Percentiles rank a stretch among this genome's conserved stretches.
phyloP scores from a whole-genome alignment of 1,139 yeast species.

The Yamadazyma sp. region DNA sequence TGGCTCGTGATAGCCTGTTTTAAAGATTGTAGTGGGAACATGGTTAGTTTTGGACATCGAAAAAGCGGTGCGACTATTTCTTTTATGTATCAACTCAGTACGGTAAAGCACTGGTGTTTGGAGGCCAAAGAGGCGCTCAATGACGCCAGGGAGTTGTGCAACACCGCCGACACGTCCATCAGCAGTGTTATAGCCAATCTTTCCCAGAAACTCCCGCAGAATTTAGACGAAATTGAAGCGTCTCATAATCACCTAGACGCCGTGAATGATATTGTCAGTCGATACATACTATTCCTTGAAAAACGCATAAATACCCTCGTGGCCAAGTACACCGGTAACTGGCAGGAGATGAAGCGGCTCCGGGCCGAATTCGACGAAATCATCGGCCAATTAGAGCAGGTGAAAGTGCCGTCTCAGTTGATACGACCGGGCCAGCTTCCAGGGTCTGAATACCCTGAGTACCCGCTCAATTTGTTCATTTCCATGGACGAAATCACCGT shows the following conservation, averaged over 20 bases:
- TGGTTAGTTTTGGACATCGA: not conserved
- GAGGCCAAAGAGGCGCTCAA: constrained; percentile 21
- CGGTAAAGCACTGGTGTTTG: constrained; percentile 5
- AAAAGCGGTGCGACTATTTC: too few species aligned
- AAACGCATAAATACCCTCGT: constrained; percentile 15
- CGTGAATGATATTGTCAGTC: constrained; percentile 16
- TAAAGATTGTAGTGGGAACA: constrained; percentile 9
- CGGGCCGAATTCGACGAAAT: constrained; percentile 27
- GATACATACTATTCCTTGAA: constrained; percentile 11
- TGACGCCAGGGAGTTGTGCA: constrained; percentile 31
- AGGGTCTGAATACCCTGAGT: not conserved
- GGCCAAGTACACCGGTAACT: constrained; percentile 14
- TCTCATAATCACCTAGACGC: constrained; percentile 19
- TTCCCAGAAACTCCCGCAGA: constrained; percentile 21
- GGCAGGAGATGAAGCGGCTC: constrained; percentile 20
- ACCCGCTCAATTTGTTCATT: constrained; percentile 29
- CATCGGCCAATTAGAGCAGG: constrained; percentile 22
- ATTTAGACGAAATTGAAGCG: constrained; percentile 23
- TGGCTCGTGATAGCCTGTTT: constrained; percentile 9
- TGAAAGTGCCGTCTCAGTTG: constrained; percentile 31
- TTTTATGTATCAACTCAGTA: not conserved
- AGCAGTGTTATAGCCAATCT: too few species aligned
- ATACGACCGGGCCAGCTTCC: constrained; percentile 1
- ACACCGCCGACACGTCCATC: constrained; percentile 31
- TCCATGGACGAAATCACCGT: constrained; percentile 33